Percentiles rank a stretch among this genome's conserved stretches.
phyloP scores from a whole-genome alignment of 2,329 filamentous ascomycete genomes.

The Penicillium crustosum region DNA sequence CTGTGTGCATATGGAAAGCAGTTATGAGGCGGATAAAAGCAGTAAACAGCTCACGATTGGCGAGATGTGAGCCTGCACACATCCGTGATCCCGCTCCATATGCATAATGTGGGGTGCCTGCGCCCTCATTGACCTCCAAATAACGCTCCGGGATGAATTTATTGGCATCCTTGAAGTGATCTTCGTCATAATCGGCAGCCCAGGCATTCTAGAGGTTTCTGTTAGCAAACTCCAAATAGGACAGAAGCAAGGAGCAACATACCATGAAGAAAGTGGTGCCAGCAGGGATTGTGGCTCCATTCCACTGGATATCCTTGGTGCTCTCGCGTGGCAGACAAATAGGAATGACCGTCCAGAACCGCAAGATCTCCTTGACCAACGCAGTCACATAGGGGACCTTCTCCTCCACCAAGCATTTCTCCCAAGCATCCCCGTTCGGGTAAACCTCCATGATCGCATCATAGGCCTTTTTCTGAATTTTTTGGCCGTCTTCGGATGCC shows the following conservation, averaged over 20 bases:
- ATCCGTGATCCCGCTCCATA: slow-evolving; percentile 65
- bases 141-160: slow-evolving; percentile 71
- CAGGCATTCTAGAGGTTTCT: slow-evolving; percentile 60
- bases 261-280: slow-evolving; percentile 80
- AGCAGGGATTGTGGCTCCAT: slow-evolving; percentile 66
- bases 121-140: slow-evolving; percentile 52
- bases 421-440: slow-evolving; percentile 73
- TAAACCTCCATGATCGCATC: slow-evolving; percentile 70
- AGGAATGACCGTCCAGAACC: slow-evolving; percentile 77
- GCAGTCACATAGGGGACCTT: slow-evolving; percentile 76
- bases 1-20: slow-evolving; percentile 56
- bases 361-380: slow-evolving; percentile 73
- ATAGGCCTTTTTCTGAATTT: slow-evolving; percentile 68
- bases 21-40: slow-evolving; percentile 60
- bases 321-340: slow-evolving; percentile 72
- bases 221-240: not conserved
- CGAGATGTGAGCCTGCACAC: slow-evolving; percentile 64
- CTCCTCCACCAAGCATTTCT: slow-evolving; percentile 69
- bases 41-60: slow-evolving; percentile 63
- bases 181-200: slow-evolving; percentile 69
- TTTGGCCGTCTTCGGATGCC: slow-evolving; percentile 64
- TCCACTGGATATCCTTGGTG: slow-evolving; percentile 70
- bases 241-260: slow-evolving; percentile 11
- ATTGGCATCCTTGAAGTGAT: slow-evolving; percentile 64
- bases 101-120: slow-evolving; percentile 61